Base-by-base conservation (phyloP, 495 filamentous ascomycete species). In the Cladorrhinum samala region DNA sequence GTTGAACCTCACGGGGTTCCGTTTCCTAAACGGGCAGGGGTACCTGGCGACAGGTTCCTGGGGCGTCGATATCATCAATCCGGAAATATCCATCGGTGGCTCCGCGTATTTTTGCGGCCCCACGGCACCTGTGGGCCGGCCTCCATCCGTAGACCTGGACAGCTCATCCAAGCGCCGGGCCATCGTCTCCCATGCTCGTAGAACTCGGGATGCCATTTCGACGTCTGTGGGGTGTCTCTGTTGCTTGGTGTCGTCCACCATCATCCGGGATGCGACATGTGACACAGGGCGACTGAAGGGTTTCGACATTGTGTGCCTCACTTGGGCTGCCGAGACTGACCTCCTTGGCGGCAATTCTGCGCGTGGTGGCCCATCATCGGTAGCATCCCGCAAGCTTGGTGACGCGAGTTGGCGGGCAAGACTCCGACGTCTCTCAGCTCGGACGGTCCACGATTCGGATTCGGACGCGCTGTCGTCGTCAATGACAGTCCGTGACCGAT, bases 1-100 rank as follows among this genome's bases (percentile, higher is more conserved):
- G 27, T 70, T 71, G 49, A 70, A 71, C 25, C 65, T 53, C n/a
- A 48, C 52, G 3, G 68, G 68, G 46, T 71, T 68, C n/a, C 68
- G 67, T 42, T 62, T 67, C 49, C 68, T 63, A 45, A 65, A 71
- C 17, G 68, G 68, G 33, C 68, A 71, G 0, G 63, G 57, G 43
- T 64, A 68, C 19, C 20, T 8, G 1, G 19, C 1, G 27, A 42
- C 16, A 14, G 13, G 14, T 17, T 18, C 18, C 0, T 16, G 23
- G 11, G 38, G 20, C 6, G 21, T n/a, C 13, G 43, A 0, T 53
- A 41, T 2, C 44, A 13, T 43, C 56, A 41, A 52, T 38, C 51
- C 51, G 1, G 11, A 46, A 39, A 30, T 54, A n/a, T 2, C 18
- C n/a, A n/a, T n/a, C n/a, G n/a, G n/a, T n/a, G n/a, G n/a, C n/a